These are phyloP conservation scores for Cladobotryum protrusum DNA, from an alignment of 2,329 filamentous ascomycete species.

Conservation along the genomic window DNA sequence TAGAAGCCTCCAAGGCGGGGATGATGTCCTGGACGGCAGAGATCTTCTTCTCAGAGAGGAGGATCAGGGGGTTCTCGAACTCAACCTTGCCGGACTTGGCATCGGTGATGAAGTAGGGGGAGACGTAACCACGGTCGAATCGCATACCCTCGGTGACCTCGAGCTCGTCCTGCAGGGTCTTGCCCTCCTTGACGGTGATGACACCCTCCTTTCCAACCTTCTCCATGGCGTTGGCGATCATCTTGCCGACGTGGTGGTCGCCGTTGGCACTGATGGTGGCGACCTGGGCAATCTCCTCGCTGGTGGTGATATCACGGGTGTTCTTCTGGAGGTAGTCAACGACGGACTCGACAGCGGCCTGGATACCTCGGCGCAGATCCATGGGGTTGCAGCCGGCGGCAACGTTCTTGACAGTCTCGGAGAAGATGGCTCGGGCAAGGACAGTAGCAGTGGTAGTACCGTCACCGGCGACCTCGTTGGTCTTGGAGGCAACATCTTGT, in stretches of 20 bases:
- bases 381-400: conserved; percentile 99
- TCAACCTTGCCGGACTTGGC: conserved; percentile 98
- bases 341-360: conserved; percentile 90
- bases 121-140: conserved; percentile 98
- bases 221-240: conserved; percentile 98
- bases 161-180: conserved; percentile 95
- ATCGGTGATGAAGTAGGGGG: conserved; percentile 99
- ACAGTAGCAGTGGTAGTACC: conserved; percentile 98
- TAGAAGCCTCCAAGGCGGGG: conserved; percentile 93
- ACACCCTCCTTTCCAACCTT: conserved; percentile 99
- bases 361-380: conserved; percentile 95
- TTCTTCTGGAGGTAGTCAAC: conserved; percentile 91
- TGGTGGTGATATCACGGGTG: conserved; percentile 97
- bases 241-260: conserved; percentile 86
- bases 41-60: conserved; percentile 99
- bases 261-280: conserved; percentile 98
- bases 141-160: conserved; percentile 99
- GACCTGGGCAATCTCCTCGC: conserved; percentile 93
- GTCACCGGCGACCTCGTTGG: conserved; percentile 97
- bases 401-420: conserved; percentile 99
- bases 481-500: conserved; percentile 98
- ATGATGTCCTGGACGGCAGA: conserved; percentile 98
- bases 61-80: conserved; percentile 98
- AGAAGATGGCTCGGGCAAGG: conserved; percentile 96
- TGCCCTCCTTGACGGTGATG: conserved; percentile 99